Percentiles rank a stretch among this genome's conserved stretches.
phyloP scores from a whole-genome alignment of 345 rosid species.

The Citrus glauca region DNA sequence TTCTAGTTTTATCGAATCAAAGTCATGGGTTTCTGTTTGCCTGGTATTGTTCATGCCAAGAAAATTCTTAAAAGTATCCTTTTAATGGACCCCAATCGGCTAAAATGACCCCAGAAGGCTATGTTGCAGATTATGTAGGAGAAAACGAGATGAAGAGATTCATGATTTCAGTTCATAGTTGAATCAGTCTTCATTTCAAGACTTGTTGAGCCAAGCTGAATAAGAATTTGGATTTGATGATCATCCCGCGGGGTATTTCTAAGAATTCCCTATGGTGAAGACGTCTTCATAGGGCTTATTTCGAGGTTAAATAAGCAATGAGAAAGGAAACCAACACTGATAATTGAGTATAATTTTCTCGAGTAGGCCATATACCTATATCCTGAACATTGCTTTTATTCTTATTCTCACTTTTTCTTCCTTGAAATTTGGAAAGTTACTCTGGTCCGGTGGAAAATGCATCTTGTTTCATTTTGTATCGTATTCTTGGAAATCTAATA shows the following conservation, averaged over 20 bases:
- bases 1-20: neutral
- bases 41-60: neutral
- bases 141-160: neutral
- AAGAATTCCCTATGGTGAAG: neutral
- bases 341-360: neutral
- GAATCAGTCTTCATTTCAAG: neutral
- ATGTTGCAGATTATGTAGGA: neutral
- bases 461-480: neutral
- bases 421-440: neutral
- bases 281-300: constrained; percentile 30
- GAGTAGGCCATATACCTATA: neutral
- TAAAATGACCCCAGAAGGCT: neutral
- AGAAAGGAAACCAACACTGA: neutral
- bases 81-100: neutral
- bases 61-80: neutral
- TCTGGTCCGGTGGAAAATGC: constrained; percentile 2
- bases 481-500: neutral
- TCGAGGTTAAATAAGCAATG: constrained; percentile 22
- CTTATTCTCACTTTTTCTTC: neutral
- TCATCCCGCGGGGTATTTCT: accelerated
- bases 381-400: neutral
- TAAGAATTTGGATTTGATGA: neutral
- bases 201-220: neutral
- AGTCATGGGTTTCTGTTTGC: constrained; percentile 2
- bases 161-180: neutral